These are phyloP conservation scores for Amaranthus hypochondriacus DNA, from an alignment of 148 eudicot genomes.

Conservation along the genomic window DNA sequence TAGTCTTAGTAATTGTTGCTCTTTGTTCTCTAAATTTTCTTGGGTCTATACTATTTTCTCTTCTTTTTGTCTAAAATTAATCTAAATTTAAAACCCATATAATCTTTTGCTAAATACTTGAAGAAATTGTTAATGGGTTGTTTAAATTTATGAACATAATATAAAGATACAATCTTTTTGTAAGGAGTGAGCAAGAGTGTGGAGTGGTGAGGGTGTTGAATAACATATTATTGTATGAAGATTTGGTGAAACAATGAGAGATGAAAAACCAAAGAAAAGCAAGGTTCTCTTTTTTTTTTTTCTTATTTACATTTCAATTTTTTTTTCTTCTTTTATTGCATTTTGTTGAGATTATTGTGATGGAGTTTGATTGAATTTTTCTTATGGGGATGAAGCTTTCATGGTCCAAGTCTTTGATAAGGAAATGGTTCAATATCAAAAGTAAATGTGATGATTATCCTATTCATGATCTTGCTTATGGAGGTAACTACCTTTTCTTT, in stretches of 20 bases:
- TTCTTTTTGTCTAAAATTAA: not conserved
- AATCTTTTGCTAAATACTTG: no score
- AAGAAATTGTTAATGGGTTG: no score
- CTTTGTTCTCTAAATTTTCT: constrained; percentile 13
- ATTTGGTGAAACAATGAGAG: constrained; percentile 70
- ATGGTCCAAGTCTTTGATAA: constrained; percentile 80
- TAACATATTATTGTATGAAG: constrained; percentile 49
- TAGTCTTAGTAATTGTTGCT: not conserved
- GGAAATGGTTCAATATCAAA: constrained; percentile 87
- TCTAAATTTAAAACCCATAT: not conserved
- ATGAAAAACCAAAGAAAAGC: constrained; percentile 78
- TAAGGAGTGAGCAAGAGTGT: not conserved
- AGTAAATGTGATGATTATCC: constrained; percentile 60
- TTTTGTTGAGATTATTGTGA: not conserved
- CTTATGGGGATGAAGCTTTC: constrained; percentile 52
- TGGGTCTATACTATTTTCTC: constrained; percentile 13
- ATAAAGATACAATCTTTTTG: not conserved
- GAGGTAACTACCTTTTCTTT: constrained; percentile 37
- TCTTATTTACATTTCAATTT: not conserved
- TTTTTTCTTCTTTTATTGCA: not conserved
- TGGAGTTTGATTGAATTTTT: constrained; percentile 14
- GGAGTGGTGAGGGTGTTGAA: constrained; percentile 13
- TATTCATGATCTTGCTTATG: constrained; percentile 68
- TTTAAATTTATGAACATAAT: no score
- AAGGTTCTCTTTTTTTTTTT: constrained; percentile 40